Percentiles rank a stretch among this genome's conserved stretches.
These are phyloP conservation scores for Penicillium aurantiogriseum DNA, from an alignment of 2,329 filamentous ascomycete genomes.

Conservation along the genomic window DNA sequence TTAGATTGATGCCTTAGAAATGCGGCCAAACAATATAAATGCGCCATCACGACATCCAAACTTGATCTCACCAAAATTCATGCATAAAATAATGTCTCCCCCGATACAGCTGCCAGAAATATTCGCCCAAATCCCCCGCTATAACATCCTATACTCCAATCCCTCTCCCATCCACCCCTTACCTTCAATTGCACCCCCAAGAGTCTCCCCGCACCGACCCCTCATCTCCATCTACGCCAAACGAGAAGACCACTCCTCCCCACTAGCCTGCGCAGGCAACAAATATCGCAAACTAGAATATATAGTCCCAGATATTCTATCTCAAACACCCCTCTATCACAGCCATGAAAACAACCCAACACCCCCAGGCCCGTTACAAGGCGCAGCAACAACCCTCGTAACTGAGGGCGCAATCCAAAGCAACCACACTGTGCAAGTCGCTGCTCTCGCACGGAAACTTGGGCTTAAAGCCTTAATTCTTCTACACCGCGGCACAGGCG, in stretches of 20 bases:
- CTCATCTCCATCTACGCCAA: conserved; percentile 32
- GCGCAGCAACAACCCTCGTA: conserved; percentile 32
- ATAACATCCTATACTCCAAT: conserved; percentile 30
- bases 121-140: conserved; percentile 30
- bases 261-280: conserved; percentile 36
- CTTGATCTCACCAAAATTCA: not conserved
- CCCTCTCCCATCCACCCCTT: conserved; percentile 36
- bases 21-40: not conserved
- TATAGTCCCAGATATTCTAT: conserved; percentile 36
- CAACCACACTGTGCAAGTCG: conserved; percentile 40
- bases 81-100: not conserved
- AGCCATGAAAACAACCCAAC: conserved; percentile 18
- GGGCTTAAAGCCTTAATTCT: conserved; percentile 28
- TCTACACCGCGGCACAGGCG: conserved; percentile 31
- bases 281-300: conserved; percentile 43
- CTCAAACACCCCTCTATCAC: conserved; percentile 14
- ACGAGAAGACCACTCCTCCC: conserved; percentile 37
- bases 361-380: not conserved
- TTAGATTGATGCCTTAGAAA: not conserved
- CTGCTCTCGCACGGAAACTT: conserved; percentile 30
- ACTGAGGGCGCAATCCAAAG: conserved; percentile 40
- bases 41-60: not conserved
- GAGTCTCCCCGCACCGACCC: conserved; percentile 8
- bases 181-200: conserved; percentile 16
- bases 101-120: conserved; percentile 21